Conservation (phyloP, 2,329 filamentous ascomycete species). For the Cladosporium sp. region DNA sequence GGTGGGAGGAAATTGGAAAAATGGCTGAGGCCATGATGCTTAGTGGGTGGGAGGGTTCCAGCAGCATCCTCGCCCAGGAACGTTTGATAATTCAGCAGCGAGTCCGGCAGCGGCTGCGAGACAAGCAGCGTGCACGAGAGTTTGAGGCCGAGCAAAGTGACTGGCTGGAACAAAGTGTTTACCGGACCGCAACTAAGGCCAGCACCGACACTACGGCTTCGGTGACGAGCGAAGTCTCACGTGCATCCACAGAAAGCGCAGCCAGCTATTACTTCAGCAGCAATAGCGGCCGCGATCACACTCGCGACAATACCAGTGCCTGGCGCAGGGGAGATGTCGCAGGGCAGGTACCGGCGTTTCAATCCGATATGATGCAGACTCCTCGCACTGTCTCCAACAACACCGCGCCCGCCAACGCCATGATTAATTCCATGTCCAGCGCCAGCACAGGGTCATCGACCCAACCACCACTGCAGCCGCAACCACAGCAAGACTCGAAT, state of each 20-base stretch:
- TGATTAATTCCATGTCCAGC: conserved; percentile 8
- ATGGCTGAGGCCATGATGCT: conserved; percentile 8
- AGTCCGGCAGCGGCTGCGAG: conserved; percentile 3
- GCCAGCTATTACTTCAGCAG: conserved; percentile 18
- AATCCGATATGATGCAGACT: conserved; percentile 12
- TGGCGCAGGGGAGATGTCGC: conserved; percentile 16
- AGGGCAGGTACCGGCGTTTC: neutral
- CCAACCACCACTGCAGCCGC: neutral
- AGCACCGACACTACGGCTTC: neutral
- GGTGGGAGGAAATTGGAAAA: conserved; percentile 1
- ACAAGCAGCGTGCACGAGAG: conserved; percentile 13
- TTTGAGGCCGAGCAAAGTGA: conserved; percentile 11
- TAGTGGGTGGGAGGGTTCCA: neutral
- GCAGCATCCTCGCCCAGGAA: conserved; percentile 9
- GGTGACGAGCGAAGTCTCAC: conserved; percentile 5
- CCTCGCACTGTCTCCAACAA: conserved; percentile 11
- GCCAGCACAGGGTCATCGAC: conserved; percentile 13
- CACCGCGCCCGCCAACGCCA: neutral
- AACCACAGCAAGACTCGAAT: conserved; percentile 2
- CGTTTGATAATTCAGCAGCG: conserved; percentile 8
- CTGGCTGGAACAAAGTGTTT: conserved; percentile 12
- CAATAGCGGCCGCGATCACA: conserved; percentile 8
- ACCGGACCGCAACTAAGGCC: neutral
- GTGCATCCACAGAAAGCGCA: conserved; percentile 15
- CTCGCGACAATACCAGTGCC: conserved; percentile 1